Evolutionary conservation across 805 yeast species (phyloP).

Genomic region (Wickerhamomyces pijperi): DNA sequence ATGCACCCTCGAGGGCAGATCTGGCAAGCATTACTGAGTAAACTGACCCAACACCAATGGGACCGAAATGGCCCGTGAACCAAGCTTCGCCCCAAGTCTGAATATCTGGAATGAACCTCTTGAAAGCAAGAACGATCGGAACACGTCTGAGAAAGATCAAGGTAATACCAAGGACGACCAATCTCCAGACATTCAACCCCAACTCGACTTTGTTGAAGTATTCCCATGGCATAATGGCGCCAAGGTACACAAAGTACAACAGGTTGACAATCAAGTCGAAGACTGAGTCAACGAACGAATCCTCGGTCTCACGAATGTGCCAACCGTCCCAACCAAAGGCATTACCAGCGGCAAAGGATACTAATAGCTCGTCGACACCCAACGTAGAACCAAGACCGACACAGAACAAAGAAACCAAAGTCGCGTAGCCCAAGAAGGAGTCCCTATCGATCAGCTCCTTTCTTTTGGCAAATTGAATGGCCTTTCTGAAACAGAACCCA

Average conservation of each 20-base stretch:
- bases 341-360: conserved; percentile 87
- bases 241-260: conserved; percentile 82
- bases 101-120: conserved; percentile 77
- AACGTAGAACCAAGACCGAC: conserved; percentile 84
- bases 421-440: conserved; percentile 76
- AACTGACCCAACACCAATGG: conserved; percentile 90
- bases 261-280: conserved; percentile 75
- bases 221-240: conserved; percentile 85
- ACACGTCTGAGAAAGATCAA: conserved; percentile 67
- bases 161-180: conserved; percentile 63
- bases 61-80: conserved; percentile 93
- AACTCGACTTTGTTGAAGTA: conserved; percentile 50
- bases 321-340: conserved; percentile 93
- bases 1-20: conserved; percentile 48
- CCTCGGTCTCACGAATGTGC: conserved; percentile 75
- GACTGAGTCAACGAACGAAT: conserved; percentile 80
- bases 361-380: conserved; percentile 83
- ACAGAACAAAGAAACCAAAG: conserved; percentile 71
- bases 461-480: conserved; percentile 64
- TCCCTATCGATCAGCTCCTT: conserved; percentile 72
- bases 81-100: conserved; percentile 89
- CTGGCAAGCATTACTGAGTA: conserved; percentile 77
- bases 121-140: conserved; percentile 68
- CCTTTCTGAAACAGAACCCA: conserved; percentile 61
- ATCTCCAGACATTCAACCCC: conserved; percentile 71